Base-by-base conservation (phyloP, 495 filamentous ascomycete species). In the Cairneyella variabilis region DNA sequence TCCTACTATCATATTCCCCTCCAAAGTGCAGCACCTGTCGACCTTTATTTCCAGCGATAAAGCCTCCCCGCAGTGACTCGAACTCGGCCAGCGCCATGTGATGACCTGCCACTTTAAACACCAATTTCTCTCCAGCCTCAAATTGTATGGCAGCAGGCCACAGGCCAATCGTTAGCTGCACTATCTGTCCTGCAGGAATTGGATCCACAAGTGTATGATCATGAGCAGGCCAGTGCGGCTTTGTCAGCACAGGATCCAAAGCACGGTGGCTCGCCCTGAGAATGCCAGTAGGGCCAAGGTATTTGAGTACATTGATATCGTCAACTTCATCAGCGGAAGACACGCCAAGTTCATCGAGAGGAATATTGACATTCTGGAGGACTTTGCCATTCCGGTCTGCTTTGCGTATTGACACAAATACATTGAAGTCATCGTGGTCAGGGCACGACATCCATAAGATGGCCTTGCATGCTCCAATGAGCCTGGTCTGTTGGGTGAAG, bases 371-470 rank as follows among this genome's bases (percentile, higher is more conserved):
- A 38, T 66, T 60, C 50, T 65, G 54, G 4, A 74, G 39, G 2
- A 59, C 20, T 18, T 70, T 68, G 2, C 72, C 71, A 37, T 63
- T 51, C 21, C 58, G 62, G 43, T 68, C 66, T 4, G 58, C 53
- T 59, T 76, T 76, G 0, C 69, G 69, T 0, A 74, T 37, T 9
- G 65, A 58, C 5, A 75, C 60, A 45, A 68, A 72, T 1, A 72
- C 66, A 21, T 65, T 62, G 41, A 75, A 65, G 40, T 76, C 72
- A 38, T 76, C 66, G 2, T 56, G 50, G 12, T 68, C 60, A 0
- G 66, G 43, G 40, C 64, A 68, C n/a, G 67, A 73, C 64, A 76
- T 69, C 51, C 67, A 73, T 1, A 76, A 56, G 8, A n/a, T 18
- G 3, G 66, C 51, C 2, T 37, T 46, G 3, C 12, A 3, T 11